phyloP scores from a whole-genome alignment of 192 early-diverging fungal species.

The Linnemannia elongata region DNA sequence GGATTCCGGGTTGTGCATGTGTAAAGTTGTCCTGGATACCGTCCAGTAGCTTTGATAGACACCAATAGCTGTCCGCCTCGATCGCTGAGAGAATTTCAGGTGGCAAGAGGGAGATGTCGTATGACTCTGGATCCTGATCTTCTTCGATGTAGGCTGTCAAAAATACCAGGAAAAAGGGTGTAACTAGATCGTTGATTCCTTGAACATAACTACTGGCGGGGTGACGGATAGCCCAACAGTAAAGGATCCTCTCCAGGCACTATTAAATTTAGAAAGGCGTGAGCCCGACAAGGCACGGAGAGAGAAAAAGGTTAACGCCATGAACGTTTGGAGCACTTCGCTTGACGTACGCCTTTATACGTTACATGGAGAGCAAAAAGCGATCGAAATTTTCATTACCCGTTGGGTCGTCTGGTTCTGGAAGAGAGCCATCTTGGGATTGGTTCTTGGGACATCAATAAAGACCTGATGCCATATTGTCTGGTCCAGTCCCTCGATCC shows the following conservation, averaged over 20 bases:
- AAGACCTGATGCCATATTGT: conserved; percentile 90
- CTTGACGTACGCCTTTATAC: neutral
- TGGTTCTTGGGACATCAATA: conserved; percentile 95
- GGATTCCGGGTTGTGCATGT: conserved; percentile 96
- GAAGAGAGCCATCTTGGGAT: conserved; percentile 88
- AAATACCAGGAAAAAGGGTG: conserved; percentile 96
- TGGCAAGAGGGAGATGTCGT: conserved; percentile 63
- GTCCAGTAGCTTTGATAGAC: conserved; percentile 93
- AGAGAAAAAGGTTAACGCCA: neutral
- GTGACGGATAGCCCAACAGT: conserved; percentile 97
- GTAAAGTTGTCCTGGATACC: conserved; percentile 99
- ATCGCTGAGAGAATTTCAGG: conserved; percentile 74
- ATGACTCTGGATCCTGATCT: conserved; percentile 70
- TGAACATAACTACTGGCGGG: conserved; percentile 99
- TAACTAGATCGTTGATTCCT: conserved; percentile 98
- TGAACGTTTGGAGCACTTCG: neutral
- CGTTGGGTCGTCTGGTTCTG: conserved; percentile 85
- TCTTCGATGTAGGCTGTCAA: conserved; percentile 74
- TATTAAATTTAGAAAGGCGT: conserved; percentile 37
- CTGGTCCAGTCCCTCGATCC: conserved; percentile 84
- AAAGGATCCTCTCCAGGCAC: conserved; percentile 92
- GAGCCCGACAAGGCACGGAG: neutral
- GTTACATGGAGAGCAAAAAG: neutral
- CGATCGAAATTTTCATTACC: conserved; percentile 48
- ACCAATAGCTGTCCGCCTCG: conserved; percentile 98